A percentile compares a stretch with the other conserved stretches of the same genome.
Conservation (phyloP, 257 asterid genomes). For the Penstemon newberryi region DNA sequence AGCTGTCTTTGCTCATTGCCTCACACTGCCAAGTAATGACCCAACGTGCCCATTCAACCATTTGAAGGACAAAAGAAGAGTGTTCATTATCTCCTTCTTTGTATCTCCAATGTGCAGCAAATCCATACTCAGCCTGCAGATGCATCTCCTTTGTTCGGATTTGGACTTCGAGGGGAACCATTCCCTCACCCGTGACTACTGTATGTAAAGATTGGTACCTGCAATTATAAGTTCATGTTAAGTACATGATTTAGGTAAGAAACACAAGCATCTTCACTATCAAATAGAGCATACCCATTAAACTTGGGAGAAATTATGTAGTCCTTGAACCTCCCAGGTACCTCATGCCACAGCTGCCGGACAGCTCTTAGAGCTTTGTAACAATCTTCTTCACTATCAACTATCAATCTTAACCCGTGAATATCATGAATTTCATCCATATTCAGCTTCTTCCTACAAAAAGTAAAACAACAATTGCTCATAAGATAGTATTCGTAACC, state of each 20-base stretch:
- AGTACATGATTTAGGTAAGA: constrained; percentile 7
- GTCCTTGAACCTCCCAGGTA: constrained; percentile 91
- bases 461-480: constrained; percentile 12
- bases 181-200: constrained; percentile 70
- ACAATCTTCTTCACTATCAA: constrained; percentile 87
- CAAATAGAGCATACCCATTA: constrained; percentile 63
- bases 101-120: constrained; percentile 98
- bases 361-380: constrained; percentile 77
- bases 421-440: constrained; percentile 92
- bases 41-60: constrained; percentile 99
- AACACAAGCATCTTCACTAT: not conserved
- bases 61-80: constrained; percentile 80
- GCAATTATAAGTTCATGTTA: constrained; percentile 25
- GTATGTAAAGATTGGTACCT: constrained; percentile 94
- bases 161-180: constrained; percentile 91
- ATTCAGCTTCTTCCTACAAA: constrained; percentile 76
- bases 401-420: constrained; percentile 86
- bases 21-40: constrained; percentile 94
- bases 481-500: constrained; percentile 1
- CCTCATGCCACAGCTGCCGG: constrained; percentile 75
- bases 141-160: constrained; percentile 97
- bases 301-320: constrained; percentile 73
- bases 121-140: constrained; percentile 95
- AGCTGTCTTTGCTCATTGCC: constrained; percentile 59
- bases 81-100: constrained; percentile 86